phyloP scores from a whole-genome alignment of 208 protist genomes.

The Trypanosoma platydactyli region DNA sequence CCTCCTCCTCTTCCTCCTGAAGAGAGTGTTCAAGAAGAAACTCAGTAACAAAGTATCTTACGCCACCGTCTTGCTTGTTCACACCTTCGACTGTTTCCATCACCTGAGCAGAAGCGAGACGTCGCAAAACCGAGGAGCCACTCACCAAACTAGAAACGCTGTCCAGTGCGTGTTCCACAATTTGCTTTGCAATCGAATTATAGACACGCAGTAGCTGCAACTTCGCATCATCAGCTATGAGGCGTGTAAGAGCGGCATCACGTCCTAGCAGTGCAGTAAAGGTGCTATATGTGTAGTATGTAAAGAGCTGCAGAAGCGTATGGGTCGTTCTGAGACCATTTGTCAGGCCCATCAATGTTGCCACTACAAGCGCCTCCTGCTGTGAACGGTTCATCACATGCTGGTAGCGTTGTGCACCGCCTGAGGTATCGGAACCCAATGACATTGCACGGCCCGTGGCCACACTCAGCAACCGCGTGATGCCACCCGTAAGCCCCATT shows the following conservation, averaged over 20 bases:
- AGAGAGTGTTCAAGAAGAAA: conserved; percentile 22
- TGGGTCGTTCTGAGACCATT: conserved; percentile 49
- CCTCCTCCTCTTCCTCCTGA: conserved; percentile 16
- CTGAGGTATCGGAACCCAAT: conserved; percentile 6
- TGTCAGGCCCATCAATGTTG: conserved; percentile 40
- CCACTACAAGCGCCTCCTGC: conserved; percentile 43
- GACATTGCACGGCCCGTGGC: conserved; percentile 26
- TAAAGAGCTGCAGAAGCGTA: conserved; percentile 65
- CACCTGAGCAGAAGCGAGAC: conserved; percentile 44
- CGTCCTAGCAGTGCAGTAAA: conserved; percentile 59
- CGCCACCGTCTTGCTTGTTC: neutral
- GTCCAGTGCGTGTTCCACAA: conserved; percentile 50
- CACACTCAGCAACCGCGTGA: conserved; percentile 30
- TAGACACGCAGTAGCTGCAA: conserved; percentile 48
- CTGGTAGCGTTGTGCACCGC: conserved; percentile 38
- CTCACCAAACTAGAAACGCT: conserved; percentile 47
- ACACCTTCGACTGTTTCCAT: conserved; percentile 11
- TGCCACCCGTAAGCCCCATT: conserved; percentile 32
- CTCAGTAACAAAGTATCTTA: conserved; percentile 22
- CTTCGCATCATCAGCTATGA: conserved; percentile 49
- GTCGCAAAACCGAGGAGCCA: conserved; percentile 47
- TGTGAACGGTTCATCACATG: conserved; percentile 59
- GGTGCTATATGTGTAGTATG: conserved; percentile 63
- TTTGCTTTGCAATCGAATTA: conserved; percentile 38
- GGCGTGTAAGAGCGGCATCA: conserved; percentile 45